phyloP scores from a whole-genome alignment of 2,329 filamentous ascomycete genomes.

The Aspergillus pseudoglaucus region DNA sequence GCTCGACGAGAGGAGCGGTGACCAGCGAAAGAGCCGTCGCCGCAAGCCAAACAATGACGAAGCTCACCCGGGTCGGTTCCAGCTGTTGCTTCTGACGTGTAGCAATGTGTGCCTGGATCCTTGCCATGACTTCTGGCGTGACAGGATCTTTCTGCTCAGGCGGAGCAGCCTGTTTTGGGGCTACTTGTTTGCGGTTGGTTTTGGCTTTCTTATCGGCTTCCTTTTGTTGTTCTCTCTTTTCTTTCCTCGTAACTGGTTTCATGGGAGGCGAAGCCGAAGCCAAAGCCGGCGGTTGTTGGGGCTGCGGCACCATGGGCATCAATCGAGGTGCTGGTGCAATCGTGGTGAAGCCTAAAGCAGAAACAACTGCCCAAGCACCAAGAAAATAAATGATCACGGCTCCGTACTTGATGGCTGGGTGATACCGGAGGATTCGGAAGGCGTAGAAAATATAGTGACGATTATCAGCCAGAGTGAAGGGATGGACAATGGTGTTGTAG shows the following conservation, averaged over 20 bases:
- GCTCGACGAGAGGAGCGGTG: slow-evolving; percentile 87
- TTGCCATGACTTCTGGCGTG: slow-evolving; percentile 22
- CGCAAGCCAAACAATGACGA: slow-evolving; percentile 57
- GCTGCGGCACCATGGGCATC: slow-evolving; percentile 10
- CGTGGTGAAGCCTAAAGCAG: slow-evolving; percentile 48
- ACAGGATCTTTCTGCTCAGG: slow-evolving; percentile 13
- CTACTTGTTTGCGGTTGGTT: slow-evolving; percentile 15
- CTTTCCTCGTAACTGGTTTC: slow-evolving; percentile 1
- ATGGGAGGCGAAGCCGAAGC: slow-evolving; percentile 5
- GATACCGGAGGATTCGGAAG: slow-evolving; percentile 72
- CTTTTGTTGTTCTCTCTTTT: slow-evolving; percentile 13
- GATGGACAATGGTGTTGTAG: slow-evolving; percentile 89
- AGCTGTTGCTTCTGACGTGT: slow-evolving; percentile 24
- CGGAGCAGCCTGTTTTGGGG: slow-evolving; percentile 12
- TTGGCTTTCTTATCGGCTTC: slow-evolving; percentile 18
- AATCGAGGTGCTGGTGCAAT: slow-evolving; percentile 15
- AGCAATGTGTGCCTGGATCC: slow-evolving; percentile 22
- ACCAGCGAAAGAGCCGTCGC: slow-evolving; percentile 72
- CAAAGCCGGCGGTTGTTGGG: not conserved
- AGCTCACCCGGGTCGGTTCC: slow-evolving; percentile 41
- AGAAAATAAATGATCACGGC: slow-evolving; percentile 65
- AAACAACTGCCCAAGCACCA: slow-evolving; percentile 63
- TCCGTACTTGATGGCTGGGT: slow-evolving; percentile 58
- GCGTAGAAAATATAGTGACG: slow-evolving; percentile 96
- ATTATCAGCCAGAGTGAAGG: slow-evolving; percentile 94